Base-by-base conservation (phyloP, 192 early-diverging fungal species). In the Martensiomyces pterosporus region DNA sequence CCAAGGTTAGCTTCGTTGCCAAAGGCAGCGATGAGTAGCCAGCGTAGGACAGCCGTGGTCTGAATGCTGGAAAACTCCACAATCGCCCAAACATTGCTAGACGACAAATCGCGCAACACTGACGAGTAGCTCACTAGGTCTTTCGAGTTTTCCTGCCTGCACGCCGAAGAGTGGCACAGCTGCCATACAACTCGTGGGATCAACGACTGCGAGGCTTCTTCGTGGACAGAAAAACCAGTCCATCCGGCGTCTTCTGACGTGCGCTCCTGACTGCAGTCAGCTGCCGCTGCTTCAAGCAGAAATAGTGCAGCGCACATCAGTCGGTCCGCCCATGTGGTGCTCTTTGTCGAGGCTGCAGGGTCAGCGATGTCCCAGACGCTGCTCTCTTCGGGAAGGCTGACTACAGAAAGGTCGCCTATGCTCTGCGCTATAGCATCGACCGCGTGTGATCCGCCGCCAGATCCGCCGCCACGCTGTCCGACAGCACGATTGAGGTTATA, bases 321-420 rank as follows among this genome's bases (percentile, higher is more conserved):
- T 22, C 29, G 32, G 26, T 26, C 34, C 44, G 17, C 1, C 16
- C 27, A 32, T 2, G 13, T 12, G 48, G 13, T 25, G n/a, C 24
- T 22, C 7, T 6, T 16, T n/a, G 3, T 12, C 15, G 3, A 6
- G 42, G 21, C 21, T 38, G 15, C n/a, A n/a, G n/a, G n/a, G n/a
- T 32, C 47, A 1, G 57, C 23, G 26, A 67, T 47, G 24, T 55
- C 38, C 48, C 52, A 60, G 15, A 32, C 55, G 36, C 59, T 69
- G n/a, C n/a, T n/a, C 21, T 69, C 66, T 7, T 62, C 66, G 2
- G 66, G 59, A 24, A 69, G 44, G 24, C 66, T 69, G 23, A 69
- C 59, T 1, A 69, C 50, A 8, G 66, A 69, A 3, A 69, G 48
- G 21, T 55, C 39, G 32, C 32, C 55, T 3, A 57, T 37, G 44